Base-by-base conservation (phyloP, 1,284 basidiomycete species). In the Marasmius sp. region DNA sequence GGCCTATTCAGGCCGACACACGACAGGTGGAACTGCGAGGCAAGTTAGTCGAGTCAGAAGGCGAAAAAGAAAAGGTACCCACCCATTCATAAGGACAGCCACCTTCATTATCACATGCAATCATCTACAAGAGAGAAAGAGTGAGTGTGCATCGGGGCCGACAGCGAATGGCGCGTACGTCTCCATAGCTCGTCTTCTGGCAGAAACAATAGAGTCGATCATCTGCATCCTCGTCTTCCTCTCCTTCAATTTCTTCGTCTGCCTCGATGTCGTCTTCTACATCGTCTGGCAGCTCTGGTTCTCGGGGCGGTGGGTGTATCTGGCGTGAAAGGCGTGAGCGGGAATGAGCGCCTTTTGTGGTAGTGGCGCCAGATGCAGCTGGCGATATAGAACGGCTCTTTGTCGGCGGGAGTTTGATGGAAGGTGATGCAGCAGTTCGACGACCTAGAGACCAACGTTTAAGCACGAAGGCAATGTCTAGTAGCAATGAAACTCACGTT, bases 11-110 rank as follows among this genome's bases (percentile, higher is more conserved):
- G 70, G 16, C 76, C 76, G 14, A 80, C 78, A 61, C 80, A 81
- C 4, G 74, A 73, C 12, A 81, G 64, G 70, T 81, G 80, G 70
- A 81, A 81, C 79, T 79, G 47, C 1, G 43, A 59, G 41, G 36
- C 59, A 37, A 45, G 18, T 45, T 34, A 34, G 36, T 59, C 54
- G 27, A 50, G 34, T 50, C 57, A 18, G 38, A 41, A 22, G 50
- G 62, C 38, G 12, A 48, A 48, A 18, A 22, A 20, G 12, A 39
- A 34, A 56, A 14, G 48, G 38, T 27, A 69, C 76, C 12, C 62
- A 79, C 79, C 79, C 80, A 81, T 77, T 81, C 79, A 65, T 77
- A 81, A 2, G 76, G 79, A 70, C 80, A 81, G 14, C 70, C 72
- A 8, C 71, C 75, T 62, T 80, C 78, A 63, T 81, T 80, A 63